Evolutionary conservation across 163 green algal genomes (phyloP), one percentile per base, ranked within the genome.

Genomic region (Prototheca cutis): DNA sequence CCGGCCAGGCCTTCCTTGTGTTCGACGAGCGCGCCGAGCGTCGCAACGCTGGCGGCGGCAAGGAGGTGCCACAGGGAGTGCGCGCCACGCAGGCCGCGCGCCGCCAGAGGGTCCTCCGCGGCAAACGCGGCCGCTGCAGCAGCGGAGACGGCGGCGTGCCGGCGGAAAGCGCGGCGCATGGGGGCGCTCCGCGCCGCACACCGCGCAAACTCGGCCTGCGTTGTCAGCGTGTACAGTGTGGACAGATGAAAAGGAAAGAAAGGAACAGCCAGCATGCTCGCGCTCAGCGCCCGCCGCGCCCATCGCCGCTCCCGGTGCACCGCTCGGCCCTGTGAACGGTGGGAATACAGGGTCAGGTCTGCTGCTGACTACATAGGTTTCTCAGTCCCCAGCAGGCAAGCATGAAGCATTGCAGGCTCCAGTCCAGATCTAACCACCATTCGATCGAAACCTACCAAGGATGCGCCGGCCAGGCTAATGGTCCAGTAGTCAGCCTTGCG

Each of bases 401-500:
- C n/a, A n/a, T n/a, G n/a, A n/a, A n/a, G n/a, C n/a, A n/a, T n/a
- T n/a, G n/a, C n/a, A n/a, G n/a, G n/a, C n/a, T n/a, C n/a, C n/a
- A n/a, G n/a, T n/a, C n/a, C n/a, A n/a, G n/a, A n/a, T n/a, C n/a
- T n/a, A n/a, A n/a, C n/a, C n/a, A n/a, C n/a, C n/a, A n/a, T n/a
- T n/a, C n/a, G n/a, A n/a, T n/a, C n/a, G n/a, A n/a, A 53, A 7
- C 52, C 19, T 45, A 68, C 62, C 74, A 80, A 65, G 30, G 58
- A 21, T 0, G 13, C 62, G 53, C 48, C 60, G n/a, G 61, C 60
- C 53, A 60, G 61, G 17, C 64, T 57, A n/a, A 86, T 85, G 10
- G 61, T 75, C 56, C 66, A 86, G 64, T 86, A 85, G 66, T 87
- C 80, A 10, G 77, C 17, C 61, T 82, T 82, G 36, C 79, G 65